Evolutionary conservation across 768 basidiomycete species (phyloP), one percentile per base, ranked within the genome.

Genomic region (Plicaturopsis crispa): DNA sequence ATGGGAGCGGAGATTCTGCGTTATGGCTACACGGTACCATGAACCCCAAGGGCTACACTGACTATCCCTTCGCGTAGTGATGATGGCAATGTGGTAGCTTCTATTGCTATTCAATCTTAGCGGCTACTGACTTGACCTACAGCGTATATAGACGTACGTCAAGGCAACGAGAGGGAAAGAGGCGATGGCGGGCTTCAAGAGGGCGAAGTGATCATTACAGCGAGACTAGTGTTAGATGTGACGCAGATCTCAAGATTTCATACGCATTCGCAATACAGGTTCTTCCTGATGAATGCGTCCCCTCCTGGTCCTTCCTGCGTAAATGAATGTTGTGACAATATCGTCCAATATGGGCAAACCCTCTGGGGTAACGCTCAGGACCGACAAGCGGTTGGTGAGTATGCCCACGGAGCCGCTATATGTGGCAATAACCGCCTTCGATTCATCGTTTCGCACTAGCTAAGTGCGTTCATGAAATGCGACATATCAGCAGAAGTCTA

Each of bases 1-100:
- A 32, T 13, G 43, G 47, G 14, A 48, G 46, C n/a, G 33, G 30
- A 17, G 41, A 48, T 1, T 44, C 50, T n/a, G n/a, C n/a, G n/a
- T n/a, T n/a, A n/a, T n/a, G n/a, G n/a, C n/a, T n/a, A n/a, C n/a
- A n/a, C n/a, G n/a, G n/a, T n/a, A n/a, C n/a, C n/a, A n/a, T n/a
- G n/a, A n/a, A n/a, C n/a, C n/a, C n/a, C 4, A 37, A 45, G 8
- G 61, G 60, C 17, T 64, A 63, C 40, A 59, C 47, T 12, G 63
- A 66, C 44, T 62, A 63, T 41, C 52, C 58, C 2, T 54, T 54
- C n/a, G n/a, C n/a, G n/a, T n/a, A n/a, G n/a, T n/a, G n/a, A n/a
- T n/a, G n/a, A n/a, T n/a, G n/a, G n/a, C n/a, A n/a, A n/a, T n/a
- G n/a, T n/a, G n/a, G n/a, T n/a, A n/a, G n/a, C n/a, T n/a, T n/a